Evolutionary conservation across 805 yeast species (phyloP), one percentile per base, ranked within the genome.

Genomic region (Candida glaebosa): DNA sequence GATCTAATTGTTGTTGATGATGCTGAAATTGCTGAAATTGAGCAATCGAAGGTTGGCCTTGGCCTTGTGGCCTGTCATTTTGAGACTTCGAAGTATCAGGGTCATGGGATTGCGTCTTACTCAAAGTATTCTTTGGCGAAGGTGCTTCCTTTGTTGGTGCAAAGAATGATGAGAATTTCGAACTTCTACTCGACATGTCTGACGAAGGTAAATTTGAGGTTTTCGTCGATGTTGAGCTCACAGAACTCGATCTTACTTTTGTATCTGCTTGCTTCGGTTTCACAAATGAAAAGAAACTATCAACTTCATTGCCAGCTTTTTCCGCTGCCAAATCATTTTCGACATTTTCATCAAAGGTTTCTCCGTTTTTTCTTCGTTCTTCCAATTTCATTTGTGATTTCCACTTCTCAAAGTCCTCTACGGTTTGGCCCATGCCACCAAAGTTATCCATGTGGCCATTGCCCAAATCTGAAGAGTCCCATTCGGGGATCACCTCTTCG

Each of bases 351-450:
- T 45, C 47, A 31, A 47, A 40, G 5, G 34, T 20, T 18, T 71
- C 76, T 4, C 78, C 79, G 37, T 71, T 68, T 49, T 69, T 65
- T 45, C 63, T 67, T 26, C 68, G 67, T 31, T 78, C 78, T 51
- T 76, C 77, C 37, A 68, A 57, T 45, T 68, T 69, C 82, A 76
- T 74, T 45, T 65, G 67, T 37, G 71, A 57, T 55, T 77, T 76
- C 84, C 84, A 79, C 45, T 65, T 69, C 52, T 79, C 84, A 50
- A 78, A 79, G 46, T 79, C 84, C 40, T 74, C 73, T 3, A 75
- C 75, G 0, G 82, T 71, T 40, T 69, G 74, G 16, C 82, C 82
- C 61, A 58, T 71, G 5, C 34, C 39, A 25, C 46, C 45, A 37
- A 50, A 40, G 6, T 26, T n/a, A 10, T 24, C 31, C 5, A 31